Conservation (phyloP, 1,284 basidiomycete genomes). For the Papiliotrema nemorosa region DNA sequence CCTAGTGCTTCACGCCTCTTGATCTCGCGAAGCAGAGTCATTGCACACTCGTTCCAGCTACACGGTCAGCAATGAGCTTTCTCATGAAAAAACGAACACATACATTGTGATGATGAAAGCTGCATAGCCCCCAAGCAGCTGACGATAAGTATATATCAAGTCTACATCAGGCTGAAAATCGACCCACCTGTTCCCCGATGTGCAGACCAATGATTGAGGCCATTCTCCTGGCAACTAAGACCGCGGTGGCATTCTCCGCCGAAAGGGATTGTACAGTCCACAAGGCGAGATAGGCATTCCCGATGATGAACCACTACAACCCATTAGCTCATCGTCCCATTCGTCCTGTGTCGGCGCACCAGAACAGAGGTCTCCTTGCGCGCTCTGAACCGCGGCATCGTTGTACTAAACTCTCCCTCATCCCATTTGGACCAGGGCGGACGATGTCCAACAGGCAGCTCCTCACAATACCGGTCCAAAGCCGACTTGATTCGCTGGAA, state of each 20-base stretch:
- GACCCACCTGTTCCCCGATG: conserved; percentile 3
- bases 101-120: conserved; percentile 17
- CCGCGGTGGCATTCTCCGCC: conserved; percentile 19
- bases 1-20: conserved; percentile 17
- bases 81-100: not conserved
- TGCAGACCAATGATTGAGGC: conserved; percentile 26
- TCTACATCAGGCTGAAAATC: no score
- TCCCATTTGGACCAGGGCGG: conserved; percentile 1
- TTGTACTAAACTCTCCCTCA: not conserved
- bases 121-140: conserved; percentile 22
- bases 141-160: conserved; percentile 13
- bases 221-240: conserved; percentile 27
- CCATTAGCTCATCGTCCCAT: not conserved
- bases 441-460: not conserved
- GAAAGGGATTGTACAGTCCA: conserved; percentile 25
- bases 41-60: conserved; percentile 30
- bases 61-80: not conserved
- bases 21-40: conserved; percentile 26
- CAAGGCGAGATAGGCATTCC: conserved; percentile 26
- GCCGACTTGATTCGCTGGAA: conserved; percentile 13
- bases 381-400: not conserved
- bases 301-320: conserved; percentile 26
- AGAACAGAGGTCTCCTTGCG: not conserved
- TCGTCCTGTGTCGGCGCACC: not conserved
- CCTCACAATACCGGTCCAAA: conserved; percentile 3